Evolutionary conservation across 768 basidiomycete species (phyloP).

Genomic region (Hebeloma cylindrosporum): DNA sequence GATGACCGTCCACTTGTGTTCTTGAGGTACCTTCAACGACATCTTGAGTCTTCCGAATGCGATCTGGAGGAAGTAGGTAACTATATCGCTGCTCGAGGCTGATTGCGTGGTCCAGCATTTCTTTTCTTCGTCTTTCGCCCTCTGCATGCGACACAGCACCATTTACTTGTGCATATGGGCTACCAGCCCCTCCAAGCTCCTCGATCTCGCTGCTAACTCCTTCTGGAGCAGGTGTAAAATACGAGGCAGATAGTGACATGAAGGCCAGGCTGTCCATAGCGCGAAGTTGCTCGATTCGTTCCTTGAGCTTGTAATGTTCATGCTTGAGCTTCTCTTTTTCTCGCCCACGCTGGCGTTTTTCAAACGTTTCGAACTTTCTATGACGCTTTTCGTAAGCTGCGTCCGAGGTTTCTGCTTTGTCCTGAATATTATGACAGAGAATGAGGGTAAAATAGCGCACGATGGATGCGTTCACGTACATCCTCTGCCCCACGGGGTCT

Average conservation of each 20-base stretch:
- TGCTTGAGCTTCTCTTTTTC: slow-evolving; percentile 92
- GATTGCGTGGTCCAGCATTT: slow-evolving; percentile 72
- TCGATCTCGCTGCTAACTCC: slow-evolving; percentile 25
- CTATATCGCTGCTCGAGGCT: slow-evolving; percentile 71
- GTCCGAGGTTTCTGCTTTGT: slow-evolving; percentile 73
- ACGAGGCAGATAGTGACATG: slow-evolving; percentile 56
- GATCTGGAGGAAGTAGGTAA: slow-evolving; percentile 69
- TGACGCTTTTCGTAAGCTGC: slow-evolving; percentile 80
- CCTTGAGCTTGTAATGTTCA: slow-evolving; percentile 89
- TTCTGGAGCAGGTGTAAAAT: slow-evolving; percentile 47
- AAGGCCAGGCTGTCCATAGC: slow-evolving; percentile 74
- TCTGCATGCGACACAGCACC: slow-evolving; percentile 45
- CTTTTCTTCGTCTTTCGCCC: slow-evolving; percentile 71
- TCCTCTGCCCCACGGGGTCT: slow-evolving; percentile 69
- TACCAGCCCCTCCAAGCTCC: slow-evolving; percentile 20
- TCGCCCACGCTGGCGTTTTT: slow-evolving; percentile 79
- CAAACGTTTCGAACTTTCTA: slow-evolving; percentile 82
- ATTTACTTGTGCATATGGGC: slow-evolving; percentile 37
- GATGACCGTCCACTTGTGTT: slow-evolving; percentile 9
- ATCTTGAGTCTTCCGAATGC: slow-evolving; percentile 41
- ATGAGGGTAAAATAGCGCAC: slow-evolving; percentile 11
- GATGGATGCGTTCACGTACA: slow-evolving; percentile 44
- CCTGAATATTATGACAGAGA: slow-evolving; percentile 31
- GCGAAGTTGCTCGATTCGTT: slow-evolving; percentile 81
- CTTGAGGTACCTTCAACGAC: slow-evolving; percentile 7